phyloP scores from a whole-genome alignment of 257 asterid genomes.

The Plantago major region DNA sequence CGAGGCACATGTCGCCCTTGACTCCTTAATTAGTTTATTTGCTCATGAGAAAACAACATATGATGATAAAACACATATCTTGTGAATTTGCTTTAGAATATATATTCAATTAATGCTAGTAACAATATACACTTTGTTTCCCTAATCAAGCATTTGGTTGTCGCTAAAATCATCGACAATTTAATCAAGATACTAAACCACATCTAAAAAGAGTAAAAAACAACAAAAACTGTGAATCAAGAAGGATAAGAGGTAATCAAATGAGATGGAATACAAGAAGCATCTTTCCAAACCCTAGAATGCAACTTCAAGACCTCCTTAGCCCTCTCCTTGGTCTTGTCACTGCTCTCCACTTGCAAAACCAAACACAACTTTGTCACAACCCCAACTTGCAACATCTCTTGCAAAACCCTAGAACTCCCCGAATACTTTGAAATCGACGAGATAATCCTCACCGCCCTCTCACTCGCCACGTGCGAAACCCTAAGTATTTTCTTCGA shows the following conservation, averaged over 20 bases:
- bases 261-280: slow-evolving; percentile 55
- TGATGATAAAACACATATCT: too few relatives aligned
- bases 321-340: slow-evolving; percentile 47
- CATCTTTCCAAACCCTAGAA: slow-evolving; percentile 69
- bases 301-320: slow-evolving; percentile 51
- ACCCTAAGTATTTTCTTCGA: slow-evolving; percentile 78
- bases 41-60: too few relatives aligned
- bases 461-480: slow-evolving; percentile 55
- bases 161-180: too few relatives aligned
- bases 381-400: slow-evolving; percentile 71
- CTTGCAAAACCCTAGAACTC: slow-evolving; percentile 49
- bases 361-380: slow-evolving; percentile 71
- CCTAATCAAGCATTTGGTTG: too few relatives aligned
- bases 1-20: too few relatives aligned
- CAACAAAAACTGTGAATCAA: neutral
- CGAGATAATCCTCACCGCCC: slow-evolving; percentile 46
- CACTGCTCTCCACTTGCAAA: slow-evolving; percentile 43
- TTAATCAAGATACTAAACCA: neutral
- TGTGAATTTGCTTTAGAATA: too few relatives aligned
- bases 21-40: too few relatives aligned
- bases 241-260: slow-evolving; percentile 53
- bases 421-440: slow-evolving; percentile 44
- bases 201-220: neutral
- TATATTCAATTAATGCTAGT: too few relatives aligned
- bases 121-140: too few relatives aligned